Percentiles rank a stretch among this genome's conserved stretches.
Conservation (phyloP, 768 basidiomycete species). For the Coprinopsis cinerea region DNA sequence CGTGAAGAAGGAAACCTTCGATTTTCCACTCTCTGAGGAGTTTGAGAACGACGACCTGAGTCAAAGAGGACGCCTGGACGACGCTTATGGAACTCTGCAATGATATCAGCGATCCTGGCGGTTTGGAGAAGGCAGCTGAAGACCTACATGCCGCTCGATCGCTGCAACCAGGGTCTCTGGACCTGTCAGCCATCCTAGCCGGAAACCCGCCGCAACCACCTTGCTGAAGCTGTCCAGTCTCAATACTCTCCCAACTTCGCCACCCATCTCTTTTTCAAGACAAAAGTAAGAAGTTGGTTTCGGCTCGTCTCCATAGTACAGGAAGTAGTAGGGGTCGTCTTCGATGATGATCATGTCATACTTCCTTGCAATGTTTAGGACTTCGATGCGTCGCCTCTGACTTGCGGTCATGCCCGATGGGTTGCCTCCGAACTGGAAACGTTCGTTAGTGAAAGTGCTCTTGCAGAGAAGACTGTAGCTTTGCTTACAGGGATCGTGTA, state of each 20-base stretch:
- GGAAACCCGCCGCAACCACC: slow-evolving; percentile 64
- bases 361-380: slow-evolving; percentile 61
- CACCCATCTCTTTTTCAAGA: slow-evolving; percentile 55
- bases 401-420: slow-evolving; percentile 76
- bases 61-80: slow-evolving; percentile 53
- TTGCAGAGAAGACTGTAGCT: slow-evolving; percentile 3
- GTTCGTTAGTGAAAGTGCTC: not conserved
- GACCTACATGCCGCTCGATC: slow-evolving; percentile 60
- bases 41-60: slow-evolving; percentile 52
- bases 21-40: slow-evolving; percentile 65
- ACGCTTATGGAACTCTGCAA: slow-evolving; percentile 51
- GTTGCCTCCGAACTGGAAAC: slow-evolving; percentile 72
- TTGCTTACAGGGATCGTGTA: slow-evolving; percentile 68
- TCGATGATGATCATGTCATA: slow-evolving; percentile 78
- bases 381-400: slow-evolving; percentile 57
- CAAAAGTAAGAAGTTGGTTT: slow-evolving; percentile 73
- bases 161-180: slow-evolving; percentile 57
- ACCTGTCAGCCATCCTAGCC: slow-evolving; percentile 73
- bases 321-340: slow-evolving; percentile 74
- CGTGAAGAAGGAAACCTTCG: slow-evolving; percentile 63
- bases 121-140: not conserved
- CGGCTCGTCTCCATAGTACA: slow-evolving; percentile 63
- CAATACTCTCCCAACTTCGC: slow-evolving; percentile 66
- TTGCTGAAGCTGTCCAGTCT: slow-evolving; percentile 88
- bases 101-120: not conserved